phyloP scores from a whole-genome alignment of 139 green algal genomes.

The Nannochloris sp. region DNA sequence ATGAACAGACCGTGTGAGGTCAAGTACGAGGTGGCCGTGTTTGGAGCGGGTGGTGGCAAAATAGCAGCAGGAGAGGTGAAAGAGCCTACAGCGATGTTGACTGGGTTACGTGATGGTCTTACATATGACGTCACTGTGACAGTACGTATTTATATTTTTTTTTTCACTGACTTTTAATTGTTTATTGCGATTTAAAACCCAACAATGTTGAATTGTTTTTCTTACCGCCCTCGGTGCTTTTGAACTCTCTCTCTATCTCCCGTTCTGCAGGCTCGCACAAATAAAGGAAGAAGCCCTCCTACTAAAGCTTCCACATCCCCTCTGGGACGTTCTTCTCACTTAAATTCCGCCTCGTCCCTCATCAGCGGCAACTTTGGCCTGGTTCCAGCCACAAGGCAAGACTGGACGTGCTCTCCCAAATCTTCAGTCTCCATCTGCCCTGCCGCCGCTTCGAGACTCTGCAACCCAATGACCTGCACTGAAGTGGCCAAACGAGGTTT shows the following conservation, averaged over 20 bases:
- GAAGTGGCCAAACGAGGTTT: not conserved
- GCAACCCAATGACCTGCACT: not conserved
- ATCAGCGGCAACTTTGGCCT: too few relatives aligned
- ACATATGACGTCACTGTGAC: not conserved
- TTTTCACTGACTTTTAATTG: too few relatives aligned
- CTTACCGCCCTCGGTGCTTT: too few relatives aligned
- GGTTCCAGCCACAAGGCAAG: not conserved
- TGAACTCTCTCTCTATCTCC: too few relatives aligned
- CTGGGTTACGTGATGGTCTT: not conserved
- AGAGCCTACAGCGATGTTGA: not conserved
- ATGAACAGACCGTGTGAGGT: not conserved
- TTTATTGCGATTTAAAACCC: too few relatives aligned
- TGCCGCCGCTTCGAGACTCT: not conserved
- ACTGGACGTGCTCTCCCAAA: not conserved
- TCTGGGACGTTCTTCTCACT: too few relatives aligned
- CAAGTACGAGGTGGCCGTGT: not conserved
- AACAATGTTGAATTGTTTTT: too few relatives aligned
- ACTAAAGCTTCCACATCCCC: not conserved
- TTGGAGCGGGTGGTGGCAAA: not conserved
- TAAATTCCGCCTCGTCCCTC: too few relatives aligned
- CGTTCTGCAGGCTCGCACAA: not conserved
- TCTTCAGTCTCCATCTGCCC: not conserved
- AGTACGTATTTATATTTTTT: not conserved
- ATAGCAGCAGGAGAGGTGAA: not conserved
- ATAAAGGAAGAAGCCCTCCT: not conserved